A percentile compares a stretch with the other conserved stretches of the same genome.
Evolutionary conservation across 2,329 filamentous ascomycete genomes (phyloP).

Genomic region (Teratosphaeria pseudoeucalypti): DNA sequence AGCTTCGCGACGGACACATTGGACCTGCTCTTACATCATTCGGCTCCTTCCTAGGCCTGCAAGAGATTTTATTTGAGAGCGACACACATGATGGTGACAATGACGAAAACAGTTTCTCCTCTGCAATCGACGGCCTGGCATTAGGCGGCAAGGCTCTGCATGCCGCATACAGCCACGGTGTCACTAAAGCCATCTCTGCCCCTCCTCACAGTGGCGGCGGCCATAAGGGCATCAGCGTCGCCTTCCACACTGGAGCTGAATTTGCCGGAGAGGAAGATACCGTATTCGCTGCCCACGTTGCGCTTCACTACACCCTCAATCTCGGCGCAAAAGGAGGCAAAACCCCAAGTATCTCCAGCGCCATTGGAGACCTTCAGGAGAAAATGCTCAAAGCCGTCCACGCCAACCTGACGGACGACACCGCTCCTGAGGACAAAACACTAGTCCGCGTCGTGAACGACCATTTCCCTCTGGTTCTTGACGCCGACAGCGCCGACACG

Average conservation of each 20-base stretch:
- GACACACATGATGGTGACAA: slow-evolving; percentile 40
- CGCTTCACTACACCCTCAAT: slow-evolving; percentile 43
- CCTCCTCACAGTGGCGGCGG: slow-evolving; percentile 23
- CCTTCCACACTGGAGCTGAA: slow-evolving; percentile 26
- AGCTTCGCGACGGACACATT: slow-evolving; percentile 50
- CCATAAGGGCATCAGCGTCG: slow-evolving; percentile 28
- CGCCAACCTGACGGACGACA: slow-evolving; percentile 31
- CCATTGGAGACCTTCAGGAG: slow-evolving; percentile 41
- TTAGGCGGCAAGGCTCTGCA: slow-evolving; percentile 31
- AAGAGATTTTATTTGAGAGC: slow-evolving; percentile 50
- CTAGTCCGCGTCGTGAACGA: slow-evolving; percentile 41
- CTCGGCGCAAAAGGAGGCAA: slow-evolving; percentile 34
- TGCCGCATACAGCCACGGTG: slow-evolving; percentile 28
- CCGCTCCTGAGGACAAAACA: slow-evolving; percentile 37
- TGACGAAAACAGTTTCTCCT: slow-evolving; percentile 43
- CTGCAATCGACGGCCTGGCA: slow-evolving; percentile 40
- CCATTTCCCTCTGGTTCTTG: slow-evolving; percentile 46
- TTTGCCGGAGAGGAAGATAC: slow-evolving; percentile 24
- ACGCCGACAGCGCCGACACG: slow-evolving; percentile 52
- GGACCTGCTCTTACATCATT: slow-evolving; percentile 51
- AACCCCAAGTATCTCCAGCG: slow-evolving; percentile 44
- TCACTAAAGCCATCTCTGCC: slow-evolving; percentile 29
- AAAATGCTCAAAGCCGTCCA: slow-evolving; percentile 45
- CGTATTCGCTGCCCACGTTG: slow-evolving; percentile 30
- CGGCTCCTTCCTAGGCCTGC: slow-evolving; percentile 50